Conservation (phyloP, 1,284 basidiomycete species). For the Pterulicium gracile region DNA sequence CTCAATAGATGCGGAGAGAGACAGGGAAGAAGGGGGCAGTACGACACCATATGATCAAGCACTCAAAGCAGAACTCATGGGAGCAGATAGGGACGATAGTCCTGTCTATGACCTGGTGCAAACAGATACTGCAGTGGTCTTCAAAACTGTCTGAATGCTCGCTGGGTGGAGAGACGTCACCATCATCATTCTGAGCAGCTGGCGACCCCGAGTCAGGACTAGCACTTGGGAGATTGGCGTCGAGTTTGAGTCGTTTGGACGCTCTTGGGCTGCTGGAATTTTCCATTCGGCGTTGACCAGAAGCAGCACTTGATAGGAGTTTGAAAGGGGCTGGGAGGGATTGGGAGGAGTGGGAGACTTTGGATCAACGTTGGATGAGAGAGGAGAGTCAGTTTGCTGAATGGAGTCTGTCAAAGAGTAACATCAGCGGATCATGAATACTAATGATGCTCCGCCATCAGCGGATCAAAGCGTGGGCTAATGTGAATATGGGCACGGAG, state of each 20-base stretch:
- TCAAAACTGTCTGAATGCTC: constrained; percentile 2
- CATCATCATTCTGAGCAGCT: background rate
- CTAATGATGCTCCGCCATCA: too few relatives aligned
- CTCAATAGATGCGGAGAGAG: background rate
- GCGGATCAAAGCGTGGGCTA: too few relatives aligned
- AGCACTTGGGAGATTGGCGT: background rate
- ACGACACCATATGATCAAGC: constrained; percentile 78
- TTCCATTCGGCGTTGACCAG: background rate
- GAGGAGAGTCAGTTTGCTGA: too few relatives aligned
- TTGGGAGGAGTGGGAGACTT: background rate
- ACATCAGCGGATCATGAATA: too few relatives aligned
- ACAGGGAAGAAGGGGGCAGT: constrained; percentile 9
- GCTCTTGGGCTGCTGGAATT: background rate
- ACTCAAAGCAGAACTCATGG: constrained; percentile 86
- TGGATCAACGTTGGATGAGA: too few relatives aligned
- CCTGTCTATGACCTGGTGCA: constrained; percentile 66
- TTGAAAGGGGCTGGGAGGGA: background rate
- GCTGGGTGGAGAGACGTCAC: background rate
- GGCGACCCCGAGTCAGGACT: background rate
- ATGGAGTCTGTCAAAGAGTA: too few relatives aligned
- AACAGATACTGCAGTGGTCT: constrained; percentile 57
- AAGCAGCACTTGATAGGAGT: background rate
- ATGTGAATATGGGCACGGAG: too few relatives aligned
- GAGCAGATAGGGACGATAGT: constrained; percentile 74
- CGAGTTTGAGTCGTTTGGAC: background rate